Conservation (phyloP, 805 yeast species). For the Candida nonsorbophila region DNA sequence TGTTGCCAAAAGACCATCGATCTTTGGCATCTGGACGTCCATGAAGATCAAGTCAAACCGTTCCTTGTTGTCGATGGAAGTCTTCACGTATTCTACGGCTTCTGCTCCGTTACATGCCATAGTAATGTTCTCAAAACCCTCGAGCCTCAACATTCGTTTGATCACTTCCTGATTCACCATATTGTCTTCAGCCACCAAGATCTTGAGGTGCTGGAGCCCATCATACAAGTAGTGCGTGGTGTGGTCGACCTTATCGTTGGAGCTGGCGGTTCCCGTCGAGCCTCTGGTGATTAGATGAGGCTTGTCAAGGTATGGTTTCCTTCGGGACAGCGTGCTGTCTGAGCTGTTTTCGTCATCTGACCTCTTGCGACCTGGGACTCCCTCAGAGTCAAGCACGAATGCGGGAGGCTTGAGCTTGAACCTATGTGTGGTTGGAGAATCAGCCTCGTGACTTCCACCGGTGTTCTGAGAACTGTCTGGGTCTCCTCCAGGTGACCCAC, state of each 20-base stretch:
- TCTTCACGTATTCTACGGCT: constrained; percentile 65
- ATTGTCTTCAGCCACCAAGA: constrained; percentile 92
- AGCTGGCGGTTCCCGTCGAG: constrained; percentile 50
- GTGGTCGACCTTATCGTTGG: constrained; percentile 12
- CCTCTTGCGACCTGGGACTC: background rate
- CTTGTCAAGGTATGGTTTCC: constrained; percentile 22
- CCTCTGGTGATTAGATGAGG: constrained; percentile 42
- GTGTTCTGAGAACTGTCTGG: no score
- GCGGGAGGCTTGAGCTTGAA: background rate
- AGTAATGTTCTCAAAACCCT: constrained; percentile 67
- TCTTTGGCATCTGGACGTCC: constrained; percentile 97
- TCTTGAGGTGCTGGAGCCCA: constrained; percentile 31
- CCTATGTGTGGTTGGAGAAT: background rate
- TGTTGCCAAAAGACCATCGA: constrained; percentile 88
- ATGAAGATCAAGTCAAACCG: constrained; percentile 74
- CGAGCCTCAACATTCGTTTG: constrained; percentile 78
- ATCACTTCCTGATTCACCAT: constrained; percentile 92
- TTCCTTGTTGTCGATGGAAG: constrained; percentile 33
- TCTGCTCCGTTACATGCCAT: constrained; percentile 90
- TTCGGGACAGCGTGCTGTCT: constrained; percentile 1
- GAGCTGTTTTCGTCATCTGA: background rate
- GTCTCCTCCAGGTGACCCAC: no score
- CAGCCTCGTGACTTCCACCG: no score
- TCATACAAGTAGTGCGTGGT: constrained; percentile 4
- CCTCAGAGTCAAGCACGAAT: background rate